Evolutionary conservation across 2,329 filamentous ascomycete genomes (phyloP).

Genomic region (Clarireedia hainanense): DNA sequence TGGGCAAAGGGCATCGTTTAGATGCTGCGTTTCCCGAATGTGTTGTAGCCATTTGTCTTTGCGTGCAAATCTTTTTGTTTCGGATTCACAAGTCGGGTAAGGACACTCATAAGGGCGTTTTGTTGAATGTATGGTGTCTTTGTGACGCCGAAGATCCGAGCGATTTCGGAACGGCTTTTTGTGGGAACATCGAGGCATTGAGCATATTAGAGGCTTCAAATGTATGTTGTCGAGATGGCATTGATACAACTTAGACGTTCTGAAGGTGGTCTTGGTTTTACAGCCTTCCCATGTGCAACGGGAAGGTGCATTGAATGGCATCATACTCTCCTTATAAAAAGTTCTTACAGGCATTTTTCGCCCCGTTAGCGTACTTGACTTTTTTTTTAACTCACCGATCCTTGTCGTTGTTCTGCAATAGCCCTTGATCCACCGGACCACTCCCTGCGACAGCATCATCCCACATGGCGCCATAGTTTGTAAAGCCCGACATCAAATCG

Average conservation of each 20-base stretch:
- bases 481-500: neutral
- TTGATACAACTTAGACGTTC: neutral
- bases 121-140: neutral
- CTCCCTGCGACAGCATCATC: constrained; percentile 4
- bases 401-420: neutral
- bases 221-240: constrained; percentile 8
- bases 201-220: constrained; percentile 1
- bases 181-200: neutral
- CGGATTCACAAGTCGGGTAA: constrained; percentile 5
- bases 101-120: neutral
- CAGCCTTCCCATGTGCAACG: constrained; percentile 5
- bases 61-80: constrained; percentile 4
- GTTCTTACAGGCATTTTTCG: too few species aligned
- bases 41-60: constrained; percentile 13
- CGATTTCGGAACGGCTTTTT: constrained; percentile 8
- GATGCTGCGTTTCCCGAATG: constrained; percentile 10
- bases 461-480: constrained; percentile 2
- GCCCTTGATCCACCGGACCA: constrained; percentile 4
- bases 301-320: neutral
- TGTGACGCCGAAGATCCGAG: constrained; percentile 6
- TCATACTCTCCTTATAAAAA: too few species aligned
- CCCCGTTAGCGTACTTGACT: constrained; percentile 12
- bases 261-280: constrained; percentile 2
- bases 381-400: constrained; percentile 15
- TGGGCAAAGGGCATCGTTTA: constrained; percentile 12